Evolutionary conservation across 2,329 filamentous ascomycete genomes (phyloP), one percentile per base, ranked within the genome.

Genomic region (Orbilia ellipsospora): DNA sequence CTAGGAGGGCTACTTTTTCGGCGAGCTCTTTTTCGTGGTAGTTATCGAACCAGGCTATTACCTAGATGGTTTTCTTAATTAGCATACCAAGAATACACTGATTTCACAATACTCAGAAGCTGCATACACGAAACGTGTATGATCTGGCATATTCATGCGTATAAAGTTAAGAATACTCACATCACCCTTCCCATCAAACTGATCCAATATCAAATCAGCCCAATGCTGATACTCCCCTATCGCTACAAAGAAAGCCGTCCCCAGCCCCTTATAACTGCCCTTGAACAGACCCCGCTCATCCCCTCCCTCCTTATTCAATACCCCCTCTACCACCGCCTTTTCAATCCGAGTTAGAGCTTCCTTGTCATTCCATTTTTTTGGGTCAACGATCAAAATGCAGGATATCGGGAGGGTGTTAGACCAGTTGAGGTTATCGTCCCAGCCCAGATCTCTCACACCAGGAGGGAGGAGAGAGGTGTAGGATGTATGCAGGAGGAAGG

Each of bases 161-260:
- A 36, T 36, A 7, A 36, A 36, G 31, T 3, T 31, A 31, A 4
- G 8, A 10, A 16, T 61, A 7, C 57, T 61, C 40, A 61, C 60
- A 63, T 63, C 23, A 2, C 51, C 45, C 12, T 52, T 40, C 44
- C 4, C 15, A 6, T 5, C 16, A 4, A 63, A 36, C 15, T 52
- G 20, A 26, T 48, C 50, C 13, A 65, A 7, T 16, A 65, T 65
- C 5, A 65, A 18, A 36, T 65, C 61, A 13, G 50, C 51, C 2
- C 36, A 13, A n/a, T 10, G 4, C 12, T 26, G 23, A 18, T 65
- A 65, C 36, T 65, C 15, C 10, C 28, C 10, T 7, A 4, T 5
- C n/a, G 51, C 50, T 3, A 65, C 20, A 23, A 55, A 65, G 20
- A 56, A 65, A 10, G 26, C 28, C 13, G 48, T 55, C 16, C 61